Evolutionary conservation across 805 yeast species (phyloP).

Genomic region (Martiniozyma abietophila): DNA sequence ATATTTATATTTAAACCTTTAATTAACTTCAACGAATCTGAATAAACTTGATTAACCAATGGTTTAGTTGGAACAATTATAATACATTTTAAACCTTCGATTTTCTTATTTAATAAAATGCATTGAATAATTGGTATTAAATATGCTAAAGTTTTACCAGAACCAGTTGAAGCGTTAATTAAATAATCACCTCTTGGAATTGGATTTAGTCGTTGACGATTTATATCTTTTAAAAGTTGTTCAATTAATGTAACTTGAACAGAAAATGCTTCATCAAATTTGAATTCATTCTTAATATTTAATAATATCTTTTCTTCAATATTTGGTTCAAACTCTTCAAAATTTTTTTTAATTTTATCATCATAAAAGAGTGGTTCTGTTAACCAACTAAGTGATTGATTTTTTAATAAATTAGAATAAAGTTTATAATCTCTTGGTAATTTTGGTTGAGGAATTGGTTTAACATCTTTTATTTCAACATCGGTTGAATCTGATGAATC

Average conservation of each 20-base stretch:
- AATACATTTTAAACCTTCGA: slow-evolving; percentile 62
- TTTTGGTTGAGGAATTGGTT: slow-evolving; percentile 81
- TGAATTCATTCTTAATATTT: slow-evolving; percentile 36
- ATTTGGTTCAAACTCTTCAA: slow-evolving; percentile 34
- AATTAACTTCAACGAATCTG: slow-evolving; percentile 48
- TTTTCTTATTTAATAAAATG: slow-evolving; percentile 22
- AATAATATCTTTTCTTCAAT: slow-evolving; percentile 34
- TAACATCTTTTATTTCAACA: slow-evolving; percentile 34
- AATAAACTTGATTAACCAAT: slow-evolving; percentile 69
- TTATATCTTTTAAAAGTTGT: slow-evolving; percentile 34
- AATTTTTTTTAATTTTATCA: slow-evolving; percentile 38
- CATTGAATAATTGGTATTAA: slow-evolving; percentile 73
- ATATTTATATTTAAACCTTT: slow-evolving; percentile 62
- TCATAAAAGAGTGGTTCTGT: slow-evolving; percentile 51
- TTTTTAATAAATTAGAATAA: slow-evolving; percentile 23
- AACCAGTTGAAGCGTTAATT: slow-evolving; percentile 92
- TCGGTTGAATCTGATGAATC: slow-evolving; percentile 13
- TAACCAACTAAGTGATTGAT: slow-evolving; percentile 52
- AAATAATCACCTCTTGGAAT: slow-evolving; percentile 63
- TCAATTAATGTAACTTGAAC: slow-evolving; percentile 66
- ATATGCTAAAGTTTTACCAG: slow-evolving; percentile 91
- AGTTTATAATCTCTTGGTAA: slow-evolving; percentile 45
- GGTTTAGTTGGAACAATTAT: slow-evolving; percentile 88
- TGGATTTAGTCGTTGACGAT: slow-evolving; percentile 35
- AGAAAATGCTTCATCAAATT: slow-evolving; percentile 56